Conservation (phyloP, 345 rosid species). For the Syzygium oleosum region DNA sequence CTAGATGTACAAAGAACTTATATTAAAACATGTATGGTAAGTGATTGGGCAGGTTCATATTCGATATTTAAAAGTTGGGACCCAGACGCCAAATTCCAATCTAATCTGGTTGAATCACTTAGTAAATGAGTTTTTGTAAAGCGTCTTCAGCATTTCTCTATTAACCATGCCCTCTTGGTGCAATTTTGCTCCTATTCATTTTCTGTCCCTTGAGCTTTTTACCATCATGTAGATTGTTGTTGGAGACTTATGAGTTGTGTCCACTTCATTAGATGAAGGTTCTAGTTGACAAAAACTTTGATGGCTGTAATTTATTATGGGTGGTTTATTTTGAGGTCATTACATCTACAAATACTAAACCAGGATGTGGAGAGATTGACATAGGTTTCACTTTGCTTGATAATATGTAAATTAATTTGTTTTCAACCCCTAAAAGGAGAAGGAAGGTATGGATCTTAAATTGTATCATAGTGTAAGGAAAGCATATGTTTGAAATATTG, state of each 20-base stretch:
- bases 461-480: background rate
- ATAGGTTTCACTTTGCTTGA: background rate
- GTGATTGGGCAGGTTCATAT: background rate
- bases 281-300: background rate
- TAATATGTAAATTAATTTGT: background rate
- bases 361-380: background rate
- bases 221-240: background rate
- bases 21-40: background rate
- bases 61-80: background rate
- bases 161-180: background rate
- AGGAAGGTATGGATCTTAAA: background rate
- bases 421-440: background rate
- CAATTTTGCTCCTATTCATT: background rate
- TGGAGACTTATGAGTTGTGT: background rate
- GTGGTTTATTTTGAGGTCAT: background rate
- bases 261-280: background rate
- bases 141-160: background rate
- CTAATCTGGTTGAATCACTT: background rate
- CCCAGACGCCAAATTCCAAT: background rate
- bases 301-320: background rate
- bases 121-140: background rate
- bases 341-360: background rate
- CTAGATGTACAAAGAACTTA: background rate
- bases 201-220: background rate
- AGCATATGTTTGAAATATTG: background rate